A percentile compares a stretch with the other conserved stretches of the same genome.
phyloP scores from a whole-genome alignment of 768 basidiomycete genomes.

The Pisolithus marmoratus region DNA sequence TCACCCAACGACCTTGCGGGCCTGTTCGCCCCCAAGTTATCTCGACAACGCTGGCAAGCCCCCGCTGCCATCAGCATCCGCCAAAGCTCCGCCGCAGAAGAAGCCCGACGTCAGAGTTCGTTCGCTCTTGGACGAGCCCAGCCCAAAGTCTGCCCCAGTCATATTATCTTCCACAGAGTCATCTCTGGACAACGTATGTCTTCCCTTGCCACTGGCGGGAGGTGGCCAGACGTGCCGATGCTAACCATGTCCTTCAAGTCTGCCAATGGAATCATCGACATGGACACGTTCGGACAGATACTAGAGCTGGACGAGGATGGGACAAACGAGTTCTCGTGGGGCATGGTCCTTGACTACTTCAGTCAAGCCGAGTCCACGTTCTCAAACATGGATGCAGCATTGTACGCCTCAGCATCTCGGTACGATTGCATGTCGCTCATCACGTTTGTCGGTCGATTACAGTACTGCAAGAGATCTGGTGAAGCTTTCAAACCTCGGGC shows the following conservation, averaged over 20 bases:
- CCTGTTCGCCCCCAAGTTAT: slow-evolving; percentile 20
- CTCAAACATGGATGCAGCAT: slow-evolving; percentile 62
- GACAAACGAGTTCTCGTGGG: slow-evolving; percentile 64
- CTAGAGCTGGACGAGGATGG: slow-evolving; percentile 91
- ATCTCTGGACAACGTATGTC: background rate
- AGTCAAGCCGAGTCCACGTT: slow-evolving; percentile 76
- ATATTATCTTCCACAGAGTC: background rate
- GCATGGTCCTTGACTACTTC: slow-evolving; percentile 79
- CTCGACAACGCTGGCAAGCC: slow-evolving; percentile 24
- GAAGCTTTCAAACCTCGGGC: slow-evolving; percentile 70
- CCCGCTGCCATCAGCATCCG: slow-evolving; percentile 29
- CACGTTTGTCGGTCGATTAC: slow-evolving; percentile 7
- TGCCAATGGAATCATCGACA: slow-evolving; percentile 49
- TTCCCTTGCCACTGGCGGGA: too few relatives aligned
- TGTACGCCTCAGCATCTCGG: slow-evolving; percentile 50
- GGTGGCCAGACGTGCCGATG: background rate
- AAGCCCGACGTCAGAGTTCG: slow-evolving; percentile 27
- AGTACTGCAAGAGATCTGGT: slow-evolving; percentile 57
- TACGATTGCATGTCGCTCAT: slow-evolving; percentile 9
- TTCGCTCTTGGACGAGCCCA: slow-evolving; percentile 21
- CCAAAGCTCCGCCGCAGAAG: slow-evolving; percentile 25
- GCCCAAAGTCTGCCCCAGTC: slow-evolving; percentile 8
- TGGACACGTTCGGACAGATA: slow-evolving; percentile 79
- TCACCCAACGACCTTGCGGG: slow-evolving; percentile 21
- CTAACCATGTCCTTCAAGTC: slow-evolving; percentile 5